Evolutionary conservation across 2,329 filamentous ascomycete genomes (phyloP).

Genomic region (Sclerotinia sclerotiorum): DNA sequence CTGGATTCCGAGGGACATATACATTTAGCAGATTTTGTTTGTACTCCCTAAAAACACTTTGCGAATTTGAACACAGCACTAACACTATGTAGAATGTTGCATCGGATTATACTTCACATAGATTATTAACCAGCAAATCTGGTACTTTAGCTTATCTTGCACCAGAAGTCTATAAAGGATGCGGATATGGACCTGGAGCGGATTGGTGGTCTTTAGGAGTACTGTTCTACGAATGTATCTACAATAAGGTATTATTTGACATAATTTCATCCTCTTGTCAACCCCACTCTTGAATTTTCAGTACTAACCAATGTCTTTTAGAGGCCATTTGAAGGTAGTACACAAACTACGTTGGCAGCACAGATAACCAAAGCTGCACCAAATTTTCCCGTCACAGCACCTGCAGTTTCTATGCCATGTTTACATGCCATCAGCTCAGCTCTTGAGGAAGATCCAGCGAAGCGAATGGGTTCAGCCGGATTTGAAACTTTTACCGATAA

Average conservation of each 20-base stretch:
- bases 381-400: conserved; percentile 88
- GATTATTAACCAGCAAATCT: conserved; percentile 88
- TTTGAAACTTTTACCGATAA: conserved; percentile 86
- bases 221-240: conserved; percentile 99
- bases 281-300: background rate
- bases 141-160: conserved; percentile 94
- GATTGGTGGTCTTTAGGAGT: conserved; percentile 99
- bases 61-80: conserved; percentile 34
- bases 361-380: conserved; percentile 80
- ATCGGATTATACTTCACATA: conserved; percentile 82
- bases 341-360: conserved; percentile 74
- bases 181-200: conserved; percentile 83
- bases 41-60: conserved; percentile 42
- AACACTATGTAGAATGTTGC: conserved; percentile 76
- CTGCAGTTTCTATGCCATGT: conserved; percentile 84
- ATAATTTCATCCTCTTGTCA: background rate
- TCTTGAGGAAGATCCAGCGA: conserved; percentile 74
- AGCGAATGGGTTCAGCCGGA: conserved; percentile 76
- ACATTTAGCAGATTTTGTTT: conserved; percentile 94
- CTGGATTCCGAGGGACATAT: conserved; percentile 89
- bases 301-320: conserved; percentile 42
- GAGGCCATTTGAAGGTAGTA: conserved; percentile 91
- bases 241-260: conserved; percentile 76
- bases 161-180: conserved; percentile 89
- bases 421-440: conserved; percentile 84